Base-by-base conservation (phyloP, 179 eudicot genomes). In the Amaranthus tricolor region DNA sequence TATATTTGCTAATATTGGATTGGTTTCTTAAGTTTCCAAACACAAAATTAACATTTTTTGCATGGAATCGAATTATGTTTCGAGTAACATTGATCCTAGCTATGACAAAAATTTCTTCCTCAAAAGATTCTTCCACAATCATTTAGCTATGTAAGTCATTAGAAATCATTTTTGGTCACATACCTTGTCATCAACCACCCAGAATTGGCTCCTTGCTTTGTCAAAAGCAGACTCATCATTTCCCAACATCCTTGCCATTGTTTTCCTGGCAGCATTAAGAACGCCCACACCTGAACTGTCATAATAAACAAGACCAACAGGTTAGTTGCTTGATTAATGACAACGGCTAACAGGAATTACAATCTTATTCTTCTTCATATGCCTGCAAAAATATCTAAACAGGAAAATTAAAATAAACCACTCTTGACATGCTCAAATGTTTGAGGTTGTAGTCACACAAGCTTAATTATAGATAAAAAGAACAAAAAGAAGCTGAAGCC, bases 171-270 rank as follows among this genome's bases (percentile, higher is more conserved):
- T 2, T 47, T 47, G 16, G 3, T 45, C 15, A 70, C 89, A 81
- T 69, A 95, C 99, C 76, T 92, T 85, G 70, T 97, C 99, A 87
- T 95, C 99, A 80, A 95, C 99, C 19, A 95, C 96, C 97, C 97
- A 95, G 69, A 95, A 95, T 84, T 95, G 99, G 76, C 90, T 90
- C 77, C 91, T 86, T 49, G 99, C 99, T 89, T 96, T 90, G 80
- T 95, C 95, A 81, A 84, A 95, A 75, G 99, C 99, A 77, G 83
- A 61, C 77, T 86, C 96, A 76, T 85, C 89, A 80, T 90, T 86
- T 61, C 99, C 99, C 66, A 89, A 81, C 99, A 95, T 92, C 82
- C 99, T 88, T 74, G 96, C 95, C 99, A 95, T 95, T 55, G 99
- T 95, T 85, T 88, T 88, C 88, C 96, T 89, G 57, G 93, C 99